phyloP scores from a whole-genome alignment of 2,329 filamentous ascomycete genomes.

The Epicoccum sorghinum region DNA sequence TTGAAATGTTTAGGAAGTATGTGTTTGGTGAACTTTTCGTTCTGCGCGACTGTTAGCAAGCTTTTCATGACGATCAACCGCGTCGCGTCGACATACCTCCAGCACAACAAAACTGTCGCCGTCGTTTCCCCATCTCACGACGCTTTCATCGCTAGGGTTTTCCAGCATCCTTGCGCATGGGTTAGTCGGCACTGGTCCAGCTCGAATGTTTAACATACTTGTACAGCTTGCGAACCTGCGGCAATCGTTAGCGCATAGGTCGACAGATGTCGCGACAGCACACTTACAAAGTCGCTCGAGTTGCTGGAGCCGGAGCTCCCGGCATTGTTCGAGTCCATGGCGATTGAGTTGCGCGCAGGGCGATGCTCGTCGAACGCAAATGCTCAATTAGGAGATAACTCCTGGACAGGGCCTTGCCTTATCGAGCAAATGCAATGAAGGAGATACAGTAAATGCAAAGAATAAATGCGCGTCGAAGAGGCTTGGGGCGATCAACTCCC shows the following conservation, averaged over 20 bases:
- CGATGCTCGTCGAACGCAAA: neutral
- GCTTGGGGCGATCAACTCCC: slow-evolving; percentile 15
- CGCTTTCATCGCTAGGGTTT: slow-evolving; percentile 87
- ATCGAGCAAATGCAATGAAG: neutral
- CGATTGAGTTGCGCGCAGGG: slow-evolving; percentile 13
- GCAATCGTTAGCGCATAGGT: slow-evolving; percentile 25
- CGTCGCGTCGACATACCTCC: slow-evolving; percentile 67
- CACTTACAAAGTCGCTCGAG: slow-evolving; percentile 93
- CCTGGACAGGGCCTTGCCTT: neutral
- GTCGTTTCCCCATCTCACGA: slow-evolving; percentile 94
- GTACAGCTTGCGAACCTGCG: slow-evolving; percentile 94
- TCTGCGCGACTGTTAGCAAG: slow-evolving; percentile 60
- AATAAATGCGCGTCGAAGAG: slow-evolving; percentile 8
- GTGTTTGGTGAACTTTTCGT: slow-evolving; percentile 96
- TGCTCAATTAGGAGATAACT: neutral
- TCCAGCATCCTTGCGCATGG: slow-evolving; percentile 80
- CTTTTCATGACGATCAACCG: neutral
- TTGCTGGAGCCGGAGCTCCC: slow-evolving; percentile 67
- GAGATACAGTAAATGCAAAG: no score
- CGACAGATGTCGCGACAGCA: neutral
- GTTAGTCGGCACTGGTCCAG: slow-evolving; percentile 30
- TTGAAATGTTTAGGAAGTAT: slow-evolving; percentile 99
- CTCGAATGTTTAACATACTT: slow-evolving; percentile 68
- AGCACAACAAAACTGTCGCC: slow-evolving; percentile 96
- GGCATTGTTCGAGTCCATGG: slow-evolving; percentile 42